phyloP scores from a whole-genome alignment of 805 yeast genomes.

The Grigorovia transvaalensis region DNA sequence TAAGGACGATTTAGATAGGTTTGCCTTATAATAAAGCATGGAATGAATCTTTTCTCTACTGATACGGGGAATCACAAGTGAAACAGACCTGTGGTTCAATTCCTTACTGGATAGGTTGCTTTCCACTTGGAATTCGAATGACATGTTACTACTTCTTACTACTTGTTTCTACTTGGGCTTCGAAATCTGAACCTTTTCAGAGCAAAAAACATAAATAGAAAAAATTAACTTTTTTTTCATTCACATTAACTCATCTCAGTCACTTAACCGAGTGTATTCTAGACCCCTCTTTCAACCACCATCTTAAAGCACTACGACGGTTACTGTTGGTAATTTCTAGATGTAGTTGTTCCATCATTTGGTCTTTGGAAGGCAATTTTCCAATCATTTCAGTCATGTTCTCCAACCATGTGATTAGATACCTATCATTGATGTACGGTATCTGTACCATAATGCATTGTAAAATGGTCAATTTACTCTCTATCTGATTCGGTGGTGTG shows the following conservation, averaged over 20 bases:
- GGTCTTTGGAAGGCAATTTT: constrained; percentile 1
- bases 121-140: constrained; percentile 23
- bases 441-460: constrained; percentile 18
- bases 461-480: constrained; percentile 8
- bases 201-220: too few relatives aligned
- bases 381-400: constrained; percentile 14
- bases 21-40: constrained; percentile 24
- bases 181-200: too few relatives aligned
- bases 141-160: not conserved
- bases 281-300: constrained; percentile 17
- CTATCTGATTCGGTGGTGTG: constrained; percentile 2
- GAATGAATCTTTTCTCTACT: constrained; percentile 24
- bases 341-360: constrained; percentile 16
- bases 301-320: constrained; percentile 15
- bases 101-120: constrained; percentile 21
- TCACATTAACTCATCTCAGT: not conserved
- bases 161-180: too few relatives aligned
- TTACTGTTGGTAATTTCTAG: constrained; percentile 10
- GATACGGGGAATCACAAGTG: constrained; percentile 25
- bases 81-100: constrained; percentile 26
- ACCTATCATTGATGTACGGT: constrained; percentile 8
- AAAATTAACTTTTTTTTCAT: too few relatives aligned
- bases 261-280: not conserved
- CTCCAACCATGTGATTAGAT: constrained; percentile 18
- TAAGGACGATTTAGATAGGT: constrained; percentile 15